These are phyloP conservation scores for Mortierella antarctica DNA, from an alignment of 192 early-diverging fungal species.

Conservation along the genomic window DNA sequence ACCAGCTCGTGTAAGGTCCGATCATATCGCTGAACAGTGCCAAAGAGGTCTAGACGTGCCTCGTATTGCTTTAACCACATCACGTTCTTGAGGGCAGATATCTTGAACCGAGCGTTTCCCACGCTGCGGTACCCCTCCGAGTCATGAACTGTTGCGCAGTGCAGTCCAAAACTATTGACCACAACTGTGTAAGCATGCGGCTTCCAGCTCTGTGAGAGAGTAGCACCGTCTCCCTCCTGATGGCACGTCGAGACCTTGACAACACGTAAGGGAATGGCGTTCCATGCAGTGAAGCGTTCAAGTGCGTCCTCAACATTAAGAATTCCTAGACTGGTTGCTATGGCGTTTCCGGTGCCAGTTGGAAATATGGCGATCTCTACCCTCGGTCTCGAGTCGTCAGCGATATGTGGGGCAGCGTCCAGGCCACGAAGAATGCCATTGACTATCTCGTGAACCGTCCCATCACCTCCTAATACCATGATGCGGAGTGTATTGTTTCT, in stretches of 20 bases:
- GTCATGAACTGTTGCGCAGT: conserved; percentile 59
- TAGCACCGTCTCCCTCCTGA: conserved; percentile 1
- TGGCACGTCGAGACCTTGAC: conserved; percentile 48
- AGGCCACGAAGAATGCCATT: conserved; percentile 55
- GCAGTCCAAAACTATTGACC: conserved; percentile 64
- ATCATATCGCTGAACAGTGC: conserved; percentile 40
- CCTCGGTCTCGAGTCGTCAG: background rate
- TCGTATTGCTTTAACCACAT: conserved; percentile 50
- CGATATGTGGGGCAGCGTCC: background rate
- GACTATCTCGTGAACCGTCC: conserved; percentile 60
- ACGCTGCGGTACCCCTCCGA: conserved; percentile 47
- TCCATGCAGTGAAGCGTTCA: conserved; percentile 39
- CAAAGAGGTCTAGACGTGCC: conserved; percentile 44
- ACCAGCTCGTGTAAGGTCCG: conserved; percentile 5
- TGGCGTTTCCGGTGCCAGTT: conserved; percentile 61
- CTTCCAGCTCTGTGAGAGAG: conserved; percentile 25
- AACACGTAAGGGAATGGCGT: conserved; percentile 28
- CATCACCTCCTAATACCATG: conserved; percentile 62
- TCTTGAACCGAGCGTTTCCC: conserved; percentile 58
- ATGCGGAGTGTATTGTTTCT: conserved; percentile 11
- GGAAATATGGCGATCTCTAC: conserved; percentile 54
- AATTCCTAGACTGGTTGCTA: conserved; percentile 54
- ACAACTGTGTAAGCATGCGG: conserved; percentile 43
- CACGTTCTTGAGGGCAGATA: conserved; percentile 50
- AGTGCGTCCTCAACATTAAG: conserved; percentile 41